These are phyloP conservation scores for Boletus semigastroideus DNA, from an alignment of 1,284 basidiomycete genomes.

Conservation along the genomic window DNA sequence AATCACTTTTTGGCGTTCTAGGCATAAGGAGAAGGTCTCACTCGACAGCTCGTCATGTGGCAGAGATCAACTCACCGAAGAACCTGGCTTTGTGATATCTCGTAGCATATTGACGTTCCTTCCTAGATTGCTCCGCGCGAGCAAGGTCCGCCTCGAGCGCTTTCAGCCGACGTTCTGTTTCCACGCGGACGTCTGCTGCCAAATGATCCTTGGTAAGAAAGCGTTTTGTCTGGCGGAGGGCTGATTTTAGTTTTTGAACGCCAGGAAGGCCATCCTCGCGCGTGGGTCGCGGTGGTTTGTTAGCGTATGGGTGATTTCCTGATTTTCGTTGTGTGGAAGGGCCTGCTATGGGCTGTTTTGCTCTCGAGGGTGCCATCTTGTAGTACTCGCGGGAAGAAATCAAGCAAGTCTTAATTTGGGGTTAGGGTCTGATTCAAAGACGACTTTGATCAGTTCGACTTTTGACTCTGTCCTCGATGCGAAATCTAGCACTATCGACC, in stretches of 20 bases:
- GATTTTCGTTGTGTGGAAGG: constrained; percentile 15
- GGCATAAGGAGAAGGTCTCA: background rate
- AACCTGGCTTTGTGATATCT: constrained; percentile 88
- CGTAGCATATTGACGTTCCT: constrained; percentile 70
- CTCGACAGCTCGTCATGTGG: background rate
- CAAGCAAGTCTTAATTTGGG: constrained; percentile 15
- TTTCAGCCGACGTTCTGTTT: constrained; percentile 73
- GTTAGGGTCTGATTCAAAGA: constrained; percentile 24
- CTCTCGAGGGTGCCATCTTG: background rate
- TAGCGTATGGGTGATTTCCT: constrained; percentile 15
- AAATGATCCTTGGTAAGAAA: constrained; percentile 81
- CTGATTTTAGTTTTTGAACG: constrained; percentile 78
- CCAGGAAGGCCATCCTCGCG: constrained; percentile 44
- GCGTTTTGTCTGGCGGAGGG: constrained; percentile 75
- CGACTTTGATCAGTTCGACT: background rate
- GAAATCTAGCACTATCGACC: constrained; percentile 30
- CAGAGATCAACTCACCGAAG: constrained; percentile 60
- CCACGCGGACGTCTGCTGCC: constrained; percentile 74
- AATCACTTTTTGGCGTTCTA: constrained; percentile 79
- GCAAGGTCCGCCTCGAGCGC: constrained; percentile 75
- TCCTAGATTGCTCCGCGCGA: constrained; percentile 53
- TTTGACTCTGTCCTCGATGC: constrained; percentile 18
- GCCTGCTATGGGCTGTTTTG: no score
- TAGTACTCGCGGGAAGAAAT: background rate
- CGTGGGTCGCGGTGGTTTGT: constrained; percentile 21